Evolutionary conservation across 2,329 filamentous ascomycete genomes (phyloP).

Genomic region (Tolypocladium endophyticum): DNA sequence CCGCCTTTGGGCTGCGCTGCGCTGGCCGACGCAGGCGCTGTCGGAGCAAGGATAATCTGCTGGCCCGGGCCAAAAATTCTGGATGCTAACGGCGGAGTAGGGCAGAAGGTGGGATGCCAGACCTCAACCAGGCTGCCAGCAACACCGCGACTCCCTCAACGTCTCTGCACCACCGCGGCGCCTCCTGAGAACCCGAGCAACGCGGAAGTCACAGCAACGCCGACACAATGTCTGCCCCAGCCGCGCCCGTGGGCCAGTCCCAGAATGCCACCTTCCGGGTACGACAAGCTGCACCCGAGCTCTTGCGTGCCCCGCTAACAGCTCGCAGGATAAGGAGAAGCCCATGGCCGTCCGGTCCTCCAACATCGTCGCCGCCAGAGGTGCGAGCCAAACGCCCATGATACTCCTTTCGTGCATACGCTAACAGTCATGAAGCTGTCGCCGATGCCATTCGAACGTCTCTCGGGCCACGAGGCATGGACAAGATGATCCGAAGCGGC

Average conservation of each 20-base stretch:
- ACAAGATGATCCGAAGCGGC: slow-evolving; percentile 97
- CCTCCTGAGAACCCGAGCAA: slow-evolving; percentile 16
- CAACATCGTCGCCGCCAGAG: slow-evolving; percentile 95
- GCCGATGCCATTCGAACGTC: slow-evolving; percentile 97
- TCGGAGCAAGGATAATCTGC: slow-evolving; percentile 29
- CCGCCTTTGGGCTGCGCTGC: slow-evolving; percentile 5
- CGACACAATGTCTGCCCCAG: slow-evolving; percentile 33
- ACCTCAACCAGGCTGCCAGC: slow-evolving; percentile 16
- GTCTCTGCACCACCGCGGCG: slow-evolving; percentile 18
- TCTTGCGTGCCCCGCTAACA: slow-evolving; percentile 27
- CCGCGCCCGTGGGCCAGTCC: slow-evolving; percentile 24
- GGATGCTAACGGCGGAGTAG: slow-evolving; percentile 20
- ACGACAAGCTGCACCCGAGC: slow-evolving; percentile 22
- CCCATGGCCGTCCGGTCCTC: slow-evolving; percentile 90
- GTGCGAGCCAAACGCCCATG: slow-evolving; percentile 35
- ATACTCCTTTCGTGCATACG: neutral
- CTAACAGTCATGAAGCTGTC: slow-evolving; percentile 51
- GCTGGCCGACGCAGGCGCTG: slow-evolving; percentile 7
- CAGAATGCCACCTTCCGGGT: slow-evolving; percentile 49
- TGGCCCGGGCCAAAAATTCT: slow-evolving; percentile 30
- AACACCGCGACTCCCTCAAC: slow-evolving; percentile 15
- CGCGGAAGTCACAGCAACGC: slow-evolving; percentile 24
- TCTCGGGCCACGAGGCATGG: slow-evolving; percentile 92
- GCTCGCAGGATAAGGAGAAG: slow-evolving; percentile 79
- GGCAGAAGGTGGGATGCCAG: slow-evolving; percentile 29